A percentile compares a stretch with the other conserved stretches of the same genome.
Conservation (phyloP, 2,329 filamentous ascomycete genomes). For the Fusarium austroafricanum region DNA sequence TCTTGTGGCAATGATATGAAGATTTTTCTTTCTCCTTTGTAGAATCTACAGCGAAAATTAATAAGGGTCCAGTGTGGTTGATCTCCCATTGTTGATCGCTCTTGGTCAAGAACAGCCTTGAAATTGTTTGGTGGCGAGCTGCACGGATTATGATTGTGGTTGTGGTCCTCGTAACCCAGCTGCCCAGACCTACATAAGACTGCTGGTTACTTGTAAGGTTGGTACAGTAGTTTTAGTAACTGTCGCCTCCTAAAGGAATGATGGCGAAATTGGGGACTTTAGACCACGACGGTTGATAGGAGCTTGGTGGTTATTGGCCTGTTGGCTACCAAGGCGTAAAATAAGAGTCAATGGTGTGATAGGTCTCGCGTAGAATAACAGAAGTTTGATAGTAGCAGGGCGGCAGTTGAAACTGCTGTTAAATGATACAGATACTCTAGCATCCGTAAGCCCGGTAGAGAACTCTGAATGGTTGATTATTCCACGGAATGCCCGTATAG, state of each 20-base stretch:
- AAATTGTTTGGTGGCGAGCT: constrained; percentile 33
- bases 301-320: constrained; percentile 34
- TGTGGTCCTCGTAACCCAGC: constrained; percentile 11
- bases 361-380: constrained; percentile 20
- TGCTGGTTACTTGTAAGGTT: constrained; percentile 5
- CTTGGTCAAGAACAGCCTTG: constrained; percentile 12
- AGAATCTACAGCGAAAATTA: constrained; percentile 20
- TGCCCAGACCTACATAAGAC: too few species aligned
- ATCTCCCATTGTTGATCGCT: constrained; percentile 28
- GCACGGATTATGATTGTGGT: constrained; percentile 22
- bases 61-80: constrained; percentile 30
- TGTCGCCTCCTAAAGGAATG: constrained; percentile 38
- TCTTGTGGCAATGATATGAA: constrained; percentile 31
- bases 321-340: constrained; percentile 35
- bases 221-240: constrained; percentile 26
- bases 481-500: constrained; percentile 33
- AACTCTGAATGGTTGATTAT: constrained; percentile 30
- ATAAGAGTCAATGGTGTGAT: constrained; percentile 37
- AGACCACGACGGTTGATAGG: constrained; percentile 24
- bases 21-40: constrained; percentile 13
- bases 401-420: constrained; percentile 21
- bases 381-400: constrained; percentile 15
- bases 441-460: constrained; percentile 24
- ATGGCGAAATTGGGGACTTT: constrained; percentile 26
- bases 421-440: constrained; percentile 31